A percentile compares a stretch with the other conserved stretches of the same genome.
phyloP scores from a whole-genome alignment of 805 yeast species.

The Naumovozyma baii region DNA sequence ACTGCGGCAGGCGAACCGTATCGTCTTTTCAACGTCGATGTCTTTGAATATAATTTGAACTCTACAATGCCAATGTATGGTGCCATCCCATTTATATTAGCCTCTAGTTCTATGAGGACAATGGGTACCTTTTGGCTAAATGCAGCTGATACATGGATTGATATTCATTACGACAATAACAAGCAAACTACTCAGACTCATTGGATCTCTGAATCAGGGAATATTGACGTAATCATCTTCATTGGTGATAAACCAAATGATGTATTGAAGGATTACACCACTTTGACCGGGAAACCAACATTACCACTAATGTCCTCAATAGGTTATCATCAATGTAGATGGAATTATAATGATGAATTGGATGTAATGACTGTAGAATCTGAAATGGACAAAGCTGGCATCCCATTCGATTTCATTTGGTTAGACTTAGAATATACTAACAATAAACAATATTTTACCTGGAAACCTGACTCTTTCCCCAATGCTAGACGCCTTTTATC shows the following conservation, averaged over 20 bases:
- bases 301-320: slow-evolving; percentile 72
- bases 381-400: slow-evolving; percentile 58
- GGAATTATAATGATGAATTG: slow-evolving; percentile 87
- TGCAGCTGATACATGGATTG: slow-evolving; percentile 86
- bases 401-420: slow-evolving; percentile 93
- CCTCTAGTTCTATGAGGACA: slow-evolving; percentile 41
- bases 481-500: slow-evolving; percentile 61
- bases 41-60: slow-evolving; percentile 81
- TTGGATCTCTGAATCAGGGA: slow-evolving; percentile 91
- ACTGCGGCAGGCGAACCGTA: slow-evolving; percentile 64
- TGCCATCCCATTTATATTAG: slow-evolving; percentile 78
- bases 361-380: slow-evolving; percentile 70
- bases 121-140: slow-evolving; percentile 87
- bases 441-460: slow-evolving; percentile 78
- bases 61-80: slow-evolving; percentile 92
- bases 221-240: slow-evolving; percentile 63
- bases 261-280: slow-evolving; percentile 53
- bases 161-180: slow-evolving; percentile 35
- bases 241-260: slow-evolving; percentile 49
- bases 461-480: slow-evolving; percentile 70
- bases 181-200: slow-evolving; percentile 43
- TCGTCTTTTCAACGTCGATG: slow-evolving; percentile 84
- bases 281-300: slow-evolving; percentile 59
- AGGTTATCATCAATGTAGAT: slow-evolving; percentile 93
- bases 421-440: slow-evolving; percentile 89